phyloP scores from a whole-genome alignment of 495 filamentous ascomycete species.

The Glutinoglossum americanum region DNA sequence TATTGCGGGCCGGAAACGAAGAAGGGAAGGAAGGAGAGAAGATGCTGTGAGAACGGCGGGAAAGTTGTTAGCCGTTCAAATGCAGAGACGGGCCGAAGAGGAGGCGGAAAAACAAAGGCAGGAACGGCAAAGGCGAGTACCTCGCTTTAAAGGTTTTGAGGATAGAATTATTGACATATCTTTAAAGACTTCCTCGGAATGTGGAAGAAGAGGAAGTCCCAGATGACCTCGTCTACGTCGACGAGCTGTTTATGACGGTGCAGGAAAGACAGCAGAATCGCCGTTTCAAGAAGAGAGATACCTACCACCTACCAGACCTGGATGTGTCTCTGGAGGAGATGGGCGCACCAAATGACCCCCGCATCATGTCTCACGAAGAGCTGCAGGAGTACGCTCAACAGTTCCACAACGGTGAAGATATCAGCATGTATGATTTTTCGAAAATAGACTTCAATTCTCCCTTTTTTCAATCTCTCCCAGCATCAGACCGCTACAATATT shows the following conservation, averaged over 20 bases:
- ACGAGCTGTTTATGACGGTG: constrained; percentile 62
- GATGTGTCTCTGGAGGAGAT: constrained; percentile 54
- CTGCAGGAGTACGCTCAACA: constrained; percentile 80
- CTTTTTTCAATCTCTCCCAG: constrained; percentile 79
- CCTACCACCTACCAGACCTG: constrained; percentile 80
- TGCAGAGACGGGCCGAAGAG: constrained; percentile 73
- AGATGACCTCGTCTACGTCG: constrained; percentile 65
- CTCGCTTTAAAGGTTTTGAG: constrained; percentile 22
- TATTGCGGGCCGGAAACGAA: constrained; percentile 50
- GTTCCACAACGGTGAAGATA: constrained; percentile 81
- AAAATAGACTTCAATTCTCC: constrained; percentile 93
- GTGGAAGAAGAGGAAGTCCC: constrained; percentile 44
- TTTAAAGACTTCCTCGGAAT: constrained; percentile 10
- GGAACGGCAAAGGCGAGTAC: constrained; percentile 15
- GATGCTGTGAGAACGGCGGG: constrained; percentile 84
- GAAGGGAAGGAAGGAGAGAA: constrained; percentile 72
- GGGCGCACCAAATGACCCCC: constrained; percentile 75
- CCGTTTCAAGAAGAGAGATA: constrained; percentile 73
- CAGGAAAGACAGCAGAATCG: constrained; percentile 53
- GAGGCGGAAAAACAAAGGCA: constrained; percentile 44
- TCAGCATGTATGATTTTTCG: constrained; percentile 94
- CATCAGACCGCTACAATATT: constrained; percentile 89
- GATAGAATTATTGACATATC: constrained; percentile 23
- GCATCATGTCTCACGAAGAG: constrained; percentile 87
- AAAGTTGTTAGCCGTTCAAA: constrained; percentile 74